Percentiles rank a stretch among this genome's conserved stretches.
These are phyloP conservation scores for Alternaria dauci DNA, from an alignment of 2,329 filamentous ascomycete genomes.

Conservation along the genomic window DNA sequence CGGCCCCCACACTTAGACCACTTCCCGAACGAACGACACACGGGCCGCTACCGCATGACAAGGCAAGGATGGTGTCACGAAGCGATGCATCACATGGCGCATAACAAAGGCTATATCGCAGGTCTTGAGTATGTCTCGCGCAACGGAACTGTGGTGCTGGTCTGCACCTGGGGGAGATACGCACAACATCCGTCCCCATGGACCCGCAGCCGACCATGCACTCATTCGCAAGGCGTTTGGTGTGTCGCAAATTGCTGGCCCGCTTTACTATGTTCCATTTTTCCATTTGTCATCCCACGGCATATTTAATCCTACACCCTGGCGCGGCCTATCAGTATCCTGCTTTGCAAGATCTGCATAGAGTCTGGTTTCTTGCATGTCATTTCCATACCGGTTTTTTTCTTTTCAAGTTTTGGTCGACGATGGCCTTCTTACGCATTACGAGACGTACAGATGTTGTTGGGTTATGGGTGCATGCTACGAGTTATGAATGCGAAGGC, in stretches of 20 bases:
- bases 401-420: slow-evolving; percentile 15
- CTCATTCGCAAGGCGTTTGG: background rate
- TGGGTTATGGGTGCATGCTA: slow-evolving; percentile 21
- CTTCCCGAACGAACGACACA: slow-evolving; percentile 32
- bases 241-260: slow-evolving; percentile 9
- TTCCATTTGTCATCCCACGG: slow-evolving; percentile 23
- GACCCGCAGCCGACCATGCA: slow-evolving; percentile 8
- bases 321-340: slow-evolving; percentile 28
- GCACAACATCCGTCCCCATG: slow-evolving; percentile 18
- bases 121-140: slow-evolving; percentile 19
- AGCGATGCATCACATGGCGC: slow-evolving; percentile 20
- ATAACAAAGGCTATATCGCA: slow-evolving; percentile 26
- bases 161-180: slow-evolving; percentile 28
- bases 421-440: slow-evolving; percentile 22
- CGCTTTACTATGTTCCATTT: slow-evolving; percentile 6
- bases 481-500: slow-evolving; percentile 24
- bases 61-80: slow-evolving; percentile 22
- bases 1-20: slow-evolving; percentile 8
- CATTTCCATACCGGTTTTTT: slow-evolving; percentile 8
- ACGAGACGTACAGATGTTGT: slow-evolving; percentile 34
- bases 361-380: slow-evolving; percentile 29
- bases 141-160: slow-evolving; percentile 31
- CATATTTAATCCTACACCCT: slow-evolving; percentile 41
- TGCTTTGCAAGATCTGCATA: slow-evolving; percentile 37
- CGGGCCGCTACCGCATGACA: slow-evolving; percentile 28